Evolutionary conservation across 2,329 filamentous ascomycete species (phyloP).

Genomic region (Alternaria triticina): DNA sequence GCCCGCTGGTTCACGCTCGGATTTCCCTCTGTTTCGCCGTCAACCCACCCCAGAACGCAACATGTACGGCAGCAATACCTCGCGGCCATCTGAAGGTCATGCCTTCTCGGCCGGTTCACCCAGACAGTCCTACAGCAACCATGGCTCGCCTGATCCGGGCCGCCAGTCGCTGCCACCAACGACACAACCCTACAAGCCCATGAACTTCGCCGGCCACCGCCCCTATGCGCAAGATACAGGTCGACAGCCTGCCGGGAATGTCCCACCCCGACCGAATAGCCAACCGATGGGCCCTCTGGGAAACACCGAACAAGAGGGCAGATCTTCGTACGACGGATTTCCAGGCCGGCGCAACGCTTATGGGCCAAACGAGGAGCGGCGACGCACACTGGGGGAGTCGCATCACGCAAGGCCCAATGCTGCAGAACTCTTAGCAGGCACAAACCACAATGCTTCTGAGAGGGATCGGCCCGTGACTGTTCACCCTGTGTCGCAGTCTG

Average conservation of each 20-base stretch:
- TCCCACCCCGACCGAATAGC: conserved; percentile 50
- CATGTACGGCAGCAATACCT: conserved; percentile 29
- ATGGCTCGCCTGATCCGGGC: conserved; percentile 44
- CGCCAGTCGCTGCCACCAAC: conserved; percentile 41
- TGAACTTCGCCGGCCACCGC: conserved; percentile 38
- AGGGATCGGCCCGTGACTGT: conserved; percentile 48
- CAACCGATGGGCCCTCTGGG: conserved; percentile 44
- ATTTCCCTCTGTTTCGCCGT: conserved; percentile 46
- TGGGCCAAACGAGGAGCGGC: conserved; percentile 41
- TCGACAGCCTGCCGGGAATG: conserved; percentile 29
- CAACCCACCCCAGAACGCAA: conserved; percentile 48
- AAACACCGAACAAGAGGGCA: conserved; percentile 30
- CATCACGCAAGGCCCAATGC: conserved; percentile 43
- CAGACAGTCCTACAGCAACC: conserved; percentile 40
- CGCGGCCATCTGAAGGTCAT: conserved; percentile 38
- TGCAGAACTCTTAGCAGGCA: conserved; percentile 39
- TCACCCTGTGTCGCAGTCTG: conserved; percentile 48
- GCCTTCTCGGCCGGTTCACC: conserved; percentile 40
- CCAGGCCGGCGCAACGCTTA: conserved; percentile 35
- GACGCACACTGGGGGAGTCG: conserved; percentile 45
- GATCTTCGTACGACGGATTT: conserved; percentile 29
- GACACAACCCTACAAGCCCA: conserved; percentile 43
- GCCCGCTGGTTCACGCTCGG: conserved; percentile 38
- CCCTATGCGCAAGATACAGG: conserved; percentile 40
- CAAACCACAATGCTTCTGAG: conserved; percentile 25